Percentiles rank a stretch among this genome's conserved stretches.
phyloP scores from a whole-genome alignment of 1,284 basidiomycete genomes.

The Pseudozyma thailandica region DNA sequence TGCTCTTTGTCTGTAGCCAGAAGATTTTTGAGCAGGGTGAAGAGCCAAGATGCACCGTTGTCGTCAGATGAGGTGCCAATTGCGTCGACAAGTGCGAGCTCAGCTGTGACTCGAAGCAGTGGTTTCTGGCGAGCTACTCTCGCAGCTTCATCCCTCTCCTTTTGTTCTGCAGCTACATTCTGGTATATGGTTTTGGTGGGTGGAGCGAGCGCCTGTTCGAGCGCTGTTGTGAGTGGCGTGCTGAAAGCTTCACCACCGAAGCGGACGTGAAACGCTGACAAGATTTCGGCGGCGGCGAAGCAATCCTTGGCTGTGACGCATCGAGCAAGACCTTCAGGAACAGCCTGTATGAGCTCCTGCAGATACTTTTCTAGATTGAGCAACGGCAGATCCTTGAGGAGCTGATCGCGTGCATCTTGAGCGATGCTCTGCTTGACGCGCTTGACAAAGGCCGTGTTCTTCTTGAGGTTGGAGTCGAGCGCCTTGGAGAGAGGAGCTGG shows the following conservation, averaged over 20 bases:
- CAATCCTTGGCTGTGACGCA: slow-evolving; percentile 90
- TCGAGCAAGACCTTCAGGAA: slow-evolving; percentile 83
- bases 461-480: slow-evolving; percentile 65
- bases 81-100: slow-evolving; percentile 84
- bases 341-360: slow-evolving; percentile 89
- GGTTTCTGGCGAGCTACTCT: slow-evolving; percentile 85
- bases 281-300: slow-evolving; percentile 83
- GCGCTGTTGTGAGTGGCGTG: slow-evolving; percentile 75
- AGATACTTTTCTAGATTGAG: slow-evolving; percentile 94
- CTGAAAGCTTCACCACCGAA: slow-evolving; percentile 81
- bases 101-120: slow-evolving; percentile 84
- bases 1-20: slow-evolving; percentile 85
- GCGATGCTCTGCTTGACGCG: slow-evolving; percentile 57
- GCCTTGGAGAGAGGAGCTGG: slow-evolving; percentile 23
- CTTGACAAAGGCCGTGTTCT: slow-evolving; percentile 66
- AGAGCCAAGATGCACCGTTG: slow-evolving; percentile 74
- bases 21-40: slow-evolving; percentile 70
- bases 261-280: slow-evolving; percentile 87
- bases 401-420: slow-evolving; percentile 68
- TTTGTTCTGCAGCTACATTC: slow-evolving; percentile 79
- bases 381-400: slow-evolving; percentile 80
- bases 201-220: slow-evolving; percentile 75
- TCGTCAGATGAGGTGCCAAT: slow-evolving; percentile 65
- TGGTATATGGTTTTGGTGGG: slow-evolving; percentile 71
- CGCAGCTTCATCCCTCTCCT: slow-evolving; percentile 89